Percentiles rank a stretch among this genome's conserved stretches.
These are phyloP conservation scores for Metschnikowia anglica DNA, from an alignment of 805 yeast species.

Conservation along the genomic window DNA sequence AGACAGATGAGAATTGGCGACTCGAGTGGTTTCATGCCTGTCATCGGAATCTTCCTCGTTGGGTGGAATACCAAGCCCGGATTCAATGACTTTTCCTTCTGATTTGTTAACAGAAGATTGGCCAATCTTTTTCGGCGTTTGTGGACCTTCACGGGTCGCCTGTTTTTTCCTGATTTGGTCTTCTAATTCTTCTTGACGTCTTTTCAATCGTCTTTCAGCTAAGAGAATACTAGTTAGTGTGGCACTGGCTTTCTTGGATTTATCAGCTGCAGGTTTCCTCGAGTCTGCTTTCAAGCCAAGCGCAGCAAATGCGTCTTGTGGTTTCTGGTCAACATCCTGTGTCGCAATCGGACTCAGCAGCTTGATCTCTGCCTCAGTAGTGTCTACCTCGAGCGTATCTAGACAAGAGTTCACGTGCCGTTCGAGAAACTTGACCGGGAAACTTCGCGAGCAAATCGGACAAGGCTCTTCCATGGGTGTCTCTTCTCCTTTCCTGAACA, in stretches of 20 bases:
- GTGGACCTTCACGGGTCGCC: neutral
- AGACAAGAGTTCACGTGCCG: constrained; percentile 43
- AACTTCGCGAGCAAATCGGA: constrained; percentile 36
- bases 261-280: constrained; percentile 20
- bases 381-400: constrained; percentile 28
- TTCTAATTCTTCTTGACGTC: constrained; percentile 20
- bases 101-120: neutral
- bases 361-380: constrained; percentile 1
- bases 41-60: too few relatives aligned
- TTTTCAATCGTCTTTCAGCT: constrained; percentile 33
- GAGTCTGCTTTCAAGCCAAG: constrained; percentile 36
- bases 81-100: neutral
- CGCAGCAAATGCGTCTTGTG: constrained; percentile 32
- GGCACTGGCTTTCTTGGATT: constrained; percentile 27
- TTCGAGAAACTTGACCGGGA: constrained; percentile 30
- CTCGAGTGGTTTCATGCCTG: too few relatives aligned
- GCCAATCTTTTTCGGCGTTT: too few relatives aligned
- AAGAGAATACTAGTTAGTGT: constrained; percentile 36
- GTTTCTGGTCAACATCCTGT: constrained; percentile 3
- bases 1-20: too few relatives aligned
- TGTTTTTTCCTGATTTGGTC: constrained; percentile 6
- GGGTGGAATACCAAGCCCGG: too few relatives aligned
- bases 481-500: too few relatives aligned
- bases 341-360: constrained; percentile 10
- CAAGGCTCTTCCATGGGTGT: constrained; percentile 26